These are phyloP conservation scores for Xylariaceae sp. DNA, from an alignment of 2,329 filamentous ascomycete genomes.

Conservation along the genomic window DNA sequence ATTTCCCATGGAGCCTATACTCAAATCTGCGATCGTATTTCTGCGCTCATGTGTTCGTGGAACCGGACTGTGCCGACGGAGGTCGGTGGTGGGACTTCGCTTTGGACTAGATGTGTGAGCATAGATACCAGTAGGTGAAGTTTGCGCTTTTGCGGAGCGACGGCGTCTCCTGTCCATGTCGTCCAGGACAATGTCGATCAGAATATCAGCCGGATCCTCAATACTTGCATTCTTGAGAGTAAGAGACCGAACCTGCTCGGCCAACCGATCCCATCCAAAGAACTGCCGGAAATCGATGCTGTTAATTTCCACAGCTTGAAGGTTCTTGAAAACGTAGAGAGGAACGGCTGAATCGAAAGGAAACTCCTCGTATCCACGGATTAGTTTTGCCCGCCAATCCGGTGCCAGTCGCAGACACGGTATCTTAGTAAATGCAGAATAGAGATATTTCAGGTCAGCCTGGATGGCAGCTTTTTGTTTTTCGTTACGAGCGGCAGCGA, in stretches of 20 bases:
- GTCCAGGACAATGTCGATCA: conserved; percentile 90
- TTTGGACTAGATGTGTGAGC: conserved; percentile 51
- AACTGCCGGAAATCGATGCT: conserved; percentile 96
- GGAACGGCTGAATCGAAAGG: conserved; percentile 97
- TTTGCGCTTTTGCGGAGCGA: conserved; percentile 78
- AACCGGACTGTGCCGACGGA: conserved; percentile 62
- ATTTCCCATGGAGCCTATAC: conserved; percentile 55
- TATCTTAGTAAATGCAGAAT: conserved; percentile 97
- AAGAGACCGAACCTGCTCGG: conserved; percentile 85
- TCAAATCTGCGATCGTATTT: conserved; percentile 43
- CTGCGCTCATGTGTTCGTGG: conserved; percentile 56
- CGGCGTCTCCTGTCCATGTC: conserved; percentile 90
- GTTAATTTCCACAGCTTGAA: conserved; percentile 87
- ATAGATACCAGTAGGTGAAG: conserved; percentile 72
- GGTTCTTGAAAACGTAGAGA: conserved; percentile 94
- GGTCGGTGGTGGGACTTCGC: conserved; percentile 61
- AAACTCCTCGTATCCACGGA: conserved; percentile 93
- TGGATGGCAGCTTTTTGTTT: conserved; percentile 82
- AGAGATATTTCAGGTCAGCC: conserved; percentile 89
- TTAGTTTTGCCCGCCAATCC: conserved; percentile 87
- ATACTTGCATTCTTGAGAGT: conserved; percentile 82
- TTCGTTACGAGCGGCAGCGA: conserved; percentile 75
- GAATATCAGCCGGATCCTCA: conserved; percentile 82
- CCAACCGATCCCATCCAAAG: conserved; percentile 91
- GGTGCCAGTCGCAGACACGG: conserved; percentile 83